These are phyloP conservation scores for Scorias spongiosa DNA, from an alignment of 2,329 filamentous ascomycete genomes.

Conservation along the genomic window DNA sequence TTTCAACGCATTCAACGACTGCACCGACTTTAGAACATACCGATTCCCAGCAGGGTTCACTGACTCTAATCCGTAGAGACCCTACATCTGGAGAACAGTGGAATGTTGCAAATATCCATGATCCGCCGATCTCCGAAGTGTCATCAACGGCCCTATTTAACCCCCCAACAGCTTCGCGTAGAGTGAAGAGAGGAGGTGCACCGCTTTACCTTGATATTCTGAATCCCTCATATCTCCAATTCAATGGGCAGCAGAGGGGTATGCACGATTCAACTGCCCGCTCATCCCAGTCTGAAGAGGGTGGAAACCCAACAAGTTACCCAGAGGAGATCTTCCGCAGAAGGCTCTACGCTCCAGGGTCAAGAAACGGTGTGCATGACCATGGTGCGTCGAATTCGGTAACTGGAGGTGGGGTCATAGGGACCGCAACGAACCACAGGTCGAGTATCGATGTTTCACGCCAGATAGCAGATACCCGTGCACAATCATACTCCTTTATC, in stretches of 20 bases:
- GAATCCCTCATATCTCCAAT: slow-evolving; percentile 45
- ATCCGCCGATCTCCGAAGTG: slow-evolving; percentile 28
- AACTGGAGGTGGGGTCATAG: slow-evolving; percentile 2
- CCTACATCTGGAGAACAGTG: slow-evolving; percentile 33
- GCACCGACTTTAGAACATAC: too few relatives aligned
- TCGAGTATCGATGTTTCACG: slow-evolving; percentile 1
- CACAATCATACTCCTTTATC: slow-evolving; percentile 54
- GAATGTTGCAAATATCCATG: slow-evolving; percentile 35
- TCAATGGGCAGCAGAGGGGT: slow-evolving; percentile 24
- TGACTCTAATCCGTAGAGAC: slow-evolving; percentile 37
- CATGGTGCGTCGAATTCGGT: slow-evolving; percentile 13
- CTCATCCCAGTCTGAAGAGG: slow-evolving; percentile 1
- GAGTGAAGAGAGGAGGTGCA: slow-evolving; percentile 23
- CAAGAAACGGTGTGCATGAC: slow-evolving; percentile 23
- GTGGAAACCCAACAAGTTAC: slow-evolving; percentile 1
- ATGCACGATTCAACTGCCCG: slow-evolving; percentile 14
- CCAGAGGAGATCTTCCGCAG: slow-evolving; percentile 27
- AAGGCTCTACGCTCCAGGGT: slow-evolving; percentile 34
- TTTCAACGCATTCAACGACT: too few relatives aligned
- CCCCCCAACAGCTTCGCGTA: slow-evolving; percentile 12
- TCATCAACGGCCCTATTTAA: slow-evolving; percentile 26
- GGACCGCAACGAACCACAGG: slow-evolving; percentile 5
- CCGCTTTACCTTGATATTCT: slow-evolving; percentile 39
- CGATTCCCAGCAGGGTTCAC: slow-evolving; percentile 6
- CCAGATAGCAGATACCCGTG: slow-evolving; percentile 31